phyloP scores from a whole-genome alignment of 768 basidiomycete genomes.

The Chalciporus piperatus region DNA sequence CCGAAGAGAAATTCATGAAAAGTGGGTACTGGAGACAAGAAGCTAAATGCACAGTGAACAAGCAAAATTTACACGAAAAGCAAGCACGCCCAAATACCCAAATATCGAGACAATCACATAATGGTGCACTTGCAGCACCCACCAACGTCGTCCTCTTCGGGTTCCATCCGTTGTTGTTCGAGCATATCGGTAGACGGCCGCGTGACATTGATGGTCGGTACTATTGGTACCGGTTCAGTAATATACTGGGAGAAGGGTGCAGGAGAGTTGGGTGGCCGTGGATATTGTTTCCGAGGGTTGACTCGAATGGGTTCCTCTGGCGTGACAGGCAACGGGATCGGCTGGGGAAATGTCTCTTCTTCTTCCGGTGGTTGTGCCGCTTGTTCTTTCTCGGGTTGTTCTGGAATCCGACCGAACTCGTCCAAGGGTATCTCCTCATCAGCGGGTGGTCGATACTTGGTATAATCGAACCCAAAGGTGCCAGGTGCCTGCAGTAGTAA shows the following conservation, averaged over 20 bases:
- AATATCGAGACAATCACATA: constrained; percentile 55
- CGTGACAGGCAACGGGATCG: constrained; percentile 26
- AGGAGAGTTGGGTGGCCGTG: constrained; percentile 47
- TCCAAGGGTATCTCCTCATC: constrained; percentile 57
- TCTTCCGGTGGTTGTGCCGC: not conserved
- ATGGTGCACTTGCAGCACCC: constrained; percentile 81
- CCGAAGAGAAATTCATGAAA: constrained; percentile 1
- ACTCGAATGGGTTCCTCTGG: constrained; percentile 28
- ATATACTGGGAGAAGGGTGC: constrained; percentile 64
- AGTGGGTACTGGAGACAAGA: constrained; percentile 4
- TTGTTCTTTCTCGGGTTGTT: constrained; percentile 12
- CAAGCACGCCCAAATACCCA: constrained; percentile 20
- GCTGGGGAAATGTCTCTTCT: constrained; percentile 5
- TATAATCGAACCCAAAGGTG: constrained; percentile 75
- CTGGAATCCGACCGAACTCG: constrained; percentile 55
- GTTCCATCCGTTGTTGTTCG: constrained; percentile 27
- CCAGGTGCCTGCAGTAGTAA: constrained; percentile 60
- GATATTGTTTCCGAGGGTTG: constrained; percentile 10
- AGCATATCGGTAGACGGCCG: constrained; percentile 26
- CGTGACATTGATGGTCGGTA: constrained; percentile 34
- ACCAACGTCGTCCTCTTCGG: constrained; percentile 44
- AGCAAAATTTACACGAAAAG: constrained; percentile 23
- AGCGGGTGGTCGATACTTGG: constrained; percentile 58
- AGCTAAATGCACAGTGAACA: constrained; percentile 19
- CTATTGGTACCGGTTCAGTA: constrained; percentile 6